Conservation (phyloP, 371 early-diverging fungal genomes). For the Mucor lusitanicus region DNA sequence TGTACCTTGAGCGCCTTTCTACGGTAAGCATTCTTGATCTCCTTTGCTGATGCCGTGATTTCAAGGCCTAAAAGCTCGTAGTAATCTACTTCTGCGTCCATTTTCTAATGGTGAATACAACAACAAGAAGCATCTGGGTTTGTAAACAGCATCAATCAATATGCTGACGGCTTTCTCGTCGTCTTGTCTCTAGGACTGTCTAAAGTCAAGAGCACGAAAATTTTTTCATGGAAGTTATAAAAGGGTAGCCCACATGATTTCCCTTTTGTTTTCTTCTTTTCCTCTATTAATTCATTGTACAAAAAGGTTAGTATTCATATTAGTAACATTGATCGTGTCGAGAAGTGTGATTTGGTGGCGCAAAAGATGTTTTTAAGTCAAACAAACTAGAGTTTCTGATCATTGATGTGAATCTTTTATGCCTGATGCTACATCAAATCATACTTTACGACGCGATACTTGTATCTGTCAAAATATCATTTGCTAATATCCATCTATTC, state of each 20-base stretch:
- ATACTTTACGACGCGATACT: background rate
- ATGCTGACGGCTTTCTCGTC: background rate
- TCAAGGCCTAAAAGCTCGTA: slow-evolving; percentile 76
- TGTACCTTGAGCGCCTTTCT: slow-evolving; percentile 48
- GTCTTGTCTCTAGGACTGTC: slow-evolving; percentile 4
- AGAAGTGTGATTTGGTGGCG: slow-evolving; percentile 3
- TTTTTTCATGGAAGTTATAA: slow-evolving; percentile 19
- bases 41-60: slow-evolving; percentile 52
- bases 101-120: background rate
- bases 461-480: background rate
- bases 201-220: slow-evolving; percentile 3
- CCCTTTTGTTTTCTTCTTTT: background rate
- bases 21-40: slow-evolving; percentile 80
- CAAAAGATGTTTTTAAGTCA: slow-evolving; percentile 50
- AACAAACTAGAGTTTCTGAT: slow-evolving; percentile 66
- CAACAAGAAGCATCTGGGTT: slow-evolving; percentile 1
- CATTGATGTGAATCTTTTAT: slow-evolving; percentile 44
- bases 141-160: background rate
- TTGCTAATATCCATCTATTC: background rate
- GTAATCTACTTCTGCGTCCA: slow-evolving; percentile 60
- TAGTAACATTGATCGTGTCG: background rate
- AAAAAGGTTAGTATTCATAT: slow-evolving; percentile 13
- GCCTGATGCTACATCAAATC: slow-evolving; percentile 39
- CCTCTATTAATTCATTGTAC: background rate
- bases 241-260: background rate